Evolutionary conservation across 257 asterid genomes (phyloP).

Genomic region (Nicotiana otophora): DNA sequence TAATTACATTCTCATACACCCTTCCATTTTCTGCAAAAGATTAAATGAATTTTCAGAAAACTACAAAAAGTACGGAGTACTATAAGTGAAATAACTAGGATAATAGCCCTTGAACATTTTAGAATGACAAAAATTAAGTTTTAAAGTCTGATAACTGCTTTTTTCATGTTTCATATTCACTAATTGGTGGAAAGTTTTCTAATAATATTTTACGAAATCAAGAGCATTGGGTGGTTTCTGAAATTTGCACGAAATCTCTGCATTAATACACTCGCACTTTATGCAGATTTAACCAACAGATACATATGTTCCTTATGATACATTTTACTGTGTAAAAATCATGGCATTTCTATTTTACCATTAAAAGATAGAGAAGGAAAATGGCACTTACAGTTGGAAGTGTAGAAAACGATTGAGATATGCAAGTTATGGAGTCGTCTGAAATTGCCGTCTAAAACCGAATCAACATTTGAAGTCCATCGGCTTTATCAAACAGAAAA

Average conservation of each 20-base stretch:
- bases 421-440: not conserved
- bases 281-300: not conserved
- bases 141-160: not conserved
- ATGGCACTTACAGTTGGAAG: not conserved
- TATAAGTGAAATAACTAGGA: not conserved
- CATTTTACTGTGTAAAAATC: not conserved
- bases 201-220: too few relatives aligned
- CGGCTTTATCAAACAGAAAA: too few relatives aligned
- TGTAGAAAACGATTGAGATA: not conserved
- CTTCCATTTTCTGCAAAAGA: not conserved
- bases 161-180: not conserved
- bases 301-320: not conserved
- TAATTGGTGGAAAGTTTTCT: not conserved
- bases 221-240: not conserved
- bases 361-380: not conserved
- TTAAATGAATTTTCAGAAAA: not conserved
- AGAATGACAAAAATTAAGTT: not conserved
- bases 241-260: too few relatives aligned
- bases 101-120: too few relatives aligned
- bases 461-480: not conserved
- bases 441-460: not conserved
- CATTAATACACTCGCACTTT: not conserved
- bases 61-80: not conserved
- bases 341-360: too few relatives aligned
- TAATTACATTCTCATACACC: not conserved